A percentile compares a stretch with the other conserved stretches of the same genome.
These are phyloP conservation scores for Gaultheria prostrata DNA, from an alignment of 148 eudicot genomes.

Conservation along the genomic window DNA sequence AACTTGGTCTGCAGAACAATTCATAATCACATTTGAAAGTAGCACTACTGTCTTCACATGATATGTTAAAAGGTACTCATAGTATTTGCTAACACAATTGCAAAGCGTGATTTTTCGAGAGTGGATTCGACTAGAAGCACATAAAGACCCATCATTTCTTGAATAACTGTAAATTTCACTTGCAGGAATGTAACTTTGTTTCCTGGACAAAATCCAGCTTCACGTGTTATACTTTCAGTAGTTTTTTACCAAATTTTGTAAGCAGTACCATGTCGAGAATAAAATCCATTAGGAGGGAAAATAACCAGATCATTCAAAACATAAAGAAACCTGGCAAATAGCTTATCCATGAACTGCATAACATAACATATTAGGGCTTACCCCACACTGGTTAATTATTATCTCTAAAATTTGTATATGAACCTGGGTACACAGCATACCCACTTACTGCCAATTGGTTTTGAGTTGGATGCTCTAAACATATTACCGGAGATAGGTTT, in stretches of 20 bases:
- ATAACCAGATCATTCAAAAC: neutral
- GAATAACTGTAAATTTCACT: neutral
- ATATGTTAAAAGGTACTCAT: neutral
- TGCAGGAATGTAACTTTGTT: neutral
- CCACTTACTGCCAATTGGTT: slow-evolving; percentile 1
- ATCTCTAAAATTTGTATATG: neutral
- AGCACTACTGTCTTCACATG: neutral
- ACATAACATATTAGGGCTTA: neutral
- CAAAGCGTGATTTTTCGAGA: neutral
- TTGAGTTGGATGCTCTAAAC: neutral
- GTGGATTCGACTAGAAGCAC: neutral
- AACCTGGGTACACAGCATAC: neutral
- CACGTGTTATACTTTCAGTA: neutral
- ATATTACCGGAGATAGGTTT: neutral
- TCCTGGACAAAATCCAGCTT: neutral
- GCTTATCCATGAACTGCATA: neutral
- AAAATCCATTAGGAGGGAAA: neutral
- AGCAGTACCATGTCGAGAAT: neutral
- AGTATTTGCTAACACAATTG: neutral
- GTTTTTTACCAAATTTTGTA: neutral
- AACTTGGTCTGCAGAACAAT: neutral
- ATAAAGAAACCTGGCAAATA: neutral
- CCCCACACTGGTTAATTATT: neutral
- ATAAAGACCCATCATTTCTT: neutral
- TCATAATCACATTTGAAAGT: neutral